These are phyloP conservation scores for Vittaforma corneae DNA, from an alignment of 371 early-diverging fungal genomes.

Conservation along the genomic window DNA sequence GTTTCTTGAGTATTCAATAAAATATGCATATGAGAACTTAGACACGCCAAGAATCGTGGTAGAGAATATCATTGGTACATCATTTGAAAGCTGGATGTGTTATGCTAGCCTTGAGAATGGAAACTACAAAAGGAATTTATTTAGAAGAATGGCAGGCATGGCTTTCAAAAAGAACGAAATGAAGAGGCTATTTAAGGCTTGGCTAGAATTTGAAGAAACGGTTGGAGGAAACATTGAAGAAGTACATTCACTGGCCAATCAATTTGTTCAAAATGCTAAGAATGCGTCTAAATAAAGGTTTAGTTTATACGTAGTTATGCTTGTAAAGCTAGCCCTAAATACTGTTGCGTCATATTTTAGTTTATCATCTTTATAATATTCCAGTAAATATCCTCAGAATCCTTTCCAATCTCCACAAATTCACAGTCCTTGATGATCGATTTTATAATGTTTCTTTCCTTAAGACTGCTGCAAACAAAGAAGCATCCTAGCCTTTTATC, in stretches of 20 bases:
- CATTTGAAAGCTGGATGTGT: constrained; percentile 12
- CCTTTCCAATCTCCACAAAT: too few relatives aligned
- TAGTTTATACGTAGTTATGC: too few relatives aligned
- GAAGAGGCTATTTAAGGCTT: constrained; percentile 37
- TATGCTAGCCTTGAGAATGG: constrained; percentile 27
- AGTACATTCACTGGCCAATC: constrained; percentile 34
- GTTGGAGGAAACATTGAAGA: constrained; percentile 38
- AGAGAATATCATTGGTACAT: constrained; percentile 27
- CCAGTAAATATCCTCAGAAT: too few relatives aligned
- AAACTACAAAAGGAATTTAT: constrained; percentile 23
- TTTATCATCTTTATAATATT: too few relatives aligned
- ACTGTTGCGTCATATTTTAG: too few relatives aligned
- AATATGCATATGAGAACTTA: constrained; percentile 24
- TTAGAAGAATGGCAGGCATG: constrained; percentile 22
- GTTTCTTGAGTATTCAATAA: constrained; percentile 14
- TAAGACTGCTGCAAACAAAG: too few relatives aligned
- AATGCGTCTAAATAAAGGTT: too few relatives aligned
- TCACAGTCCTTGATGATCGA: too few relatives aligned
- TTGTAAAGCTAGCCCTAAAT: too few relatives aligned
- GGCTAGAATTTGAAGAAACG: constrained; percentile 42
- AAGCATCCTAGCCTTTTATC: too few relatives aligned
- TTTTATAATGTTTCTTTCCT: too few relatives aligned
- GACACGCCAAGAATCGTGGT: constrained; percentile 19
- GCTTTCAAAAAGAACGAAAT: constrained; percentile 27
- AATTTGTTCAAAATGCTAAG: constrained; percentile 31